Base-by-base conservation (phyloP, 2,329 filamentous ascomycete genomes). In the Trichoderma gracile region DNA sequence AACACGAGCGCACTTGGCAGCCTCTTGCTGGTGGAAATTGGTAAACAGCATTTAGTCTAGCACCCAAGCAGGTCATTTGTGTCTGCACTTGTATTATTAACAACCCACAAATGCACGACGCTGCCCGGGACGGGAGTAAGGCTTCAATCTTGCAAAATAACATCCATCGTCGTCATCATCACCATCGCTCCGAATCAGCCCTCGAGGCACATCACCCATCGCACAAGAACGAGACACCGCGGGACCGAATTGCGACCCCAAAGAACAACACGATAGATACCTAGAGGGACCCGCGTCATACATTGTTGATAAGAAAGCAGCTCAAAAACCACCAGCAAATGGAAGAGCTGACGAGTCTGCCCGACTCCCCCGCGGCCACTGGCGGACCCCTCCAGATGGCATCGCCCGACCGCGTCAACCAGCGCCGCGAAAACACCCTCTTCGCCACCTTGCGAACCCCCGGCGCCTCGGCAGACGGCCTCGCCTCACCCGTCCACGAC, bases 331-430 rank as follows among this genome's bases (percentile, higher is more conserved):
- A 21, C 40, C 19, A 42, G 49, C 66, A 64, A 52, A 83, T 82
- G 80, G 80, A 81, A 68, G 66, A 69, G 65, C 19, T 72, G 67
- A 77, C 78, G 71, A 84, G 82, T 73, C 82, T 81, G 69, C 78
- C 81, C 66, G 82, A 81, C 70, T 84, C 85, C 67, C 80, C 84
- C 27, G 69, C 70, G 66, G 79, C 84, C n/a, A 68, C 69, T 45
- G 81, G 80, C 66, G 81, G 81, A 68, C 84, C 88, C 59, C 79
- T 90, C 55, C 84, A 86, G 68, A 79, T 82, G 42, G 79, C 84
- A 58, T 88, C 88, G 21, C 86, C 87, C 10, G 87, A 89, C 70
- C 86, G 87, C 71, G 81, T 84, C 65, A 89, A 89, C 72, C 79
- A 81, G 68, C 73, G 76, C 61, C 73, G 76, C 43, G 76, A 78